Evolutionary conservation across 192 early-diverging fungal species (phyloP).

Genomic region (Coemansia sp.): DNA sequence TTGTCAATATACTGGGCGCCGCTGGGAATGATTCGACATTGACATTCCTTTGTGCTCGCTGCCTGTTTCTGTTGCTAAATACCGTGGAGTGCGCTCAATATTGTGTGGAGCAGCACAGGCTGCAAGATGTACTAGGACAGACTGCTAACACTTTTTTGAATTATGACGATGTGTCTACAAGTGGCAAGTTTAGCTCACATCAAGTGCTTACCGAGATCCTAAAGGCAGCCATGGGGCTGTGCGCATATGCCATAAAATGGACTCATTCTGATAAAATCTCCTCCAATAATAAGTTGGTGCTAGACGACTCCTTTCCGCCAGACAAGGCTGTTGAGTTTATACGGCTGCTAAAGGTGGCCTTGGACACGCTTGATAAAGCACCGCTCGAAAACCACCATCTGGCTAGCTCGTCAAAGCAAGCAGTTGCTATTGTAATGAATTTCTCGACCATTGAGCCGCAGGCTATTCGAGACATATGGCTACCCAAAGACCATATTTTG

Average conservation of each 20-base stretch:
- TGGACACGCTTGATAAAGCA: conserved; percentile 10
- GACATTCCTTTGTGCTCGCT: conserved; percentile 39
- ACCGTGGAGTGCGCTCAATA: conserved; percentile 9
- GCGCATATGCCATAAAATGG: conserved; percentile 20
- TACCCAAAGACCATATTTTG: conserved; percentile 18
- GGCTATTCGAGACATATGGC: conserved; percentile 19
- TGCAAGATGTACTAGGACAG: conserved; percentile 22
- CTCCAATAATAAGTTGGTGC: not conserved
- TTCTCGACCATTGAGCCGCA: conserved; percentile 26
- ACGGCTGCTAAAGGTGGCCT: conserved; percentile 15
- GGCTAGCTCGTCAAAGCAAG: conserved; percentile 30
- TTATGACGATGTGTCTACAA: not conserved
- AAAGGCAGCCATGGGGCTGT: conserved; percentile 43
- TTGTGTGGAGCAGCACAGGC: conserved; percentile 17
- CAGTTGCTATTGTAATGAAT: conserved; percentile 33
- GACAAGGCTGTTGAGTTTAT: conserved; percentile 23
- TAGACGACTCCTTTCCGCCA: conserved; percentile 26
- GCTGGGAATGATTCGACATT: not conserved
- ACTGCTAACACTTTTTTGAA: conserved; percentile 6
- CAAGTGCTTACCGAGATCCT: conserved; percentile 38
- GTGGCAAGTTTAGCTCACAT: conserved; percentile 20
- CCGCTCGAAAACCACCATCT: conserved; percentile 19
- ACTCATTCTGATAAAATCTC: not conserved
- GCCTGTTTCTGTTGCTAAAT: conserved; percentile 24
- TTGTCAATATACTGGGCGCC: conserved; percentile 9